phyloP scores from a whole-genome alignment of 169 alveolate species.

The Babesia bigemina region DNA sequence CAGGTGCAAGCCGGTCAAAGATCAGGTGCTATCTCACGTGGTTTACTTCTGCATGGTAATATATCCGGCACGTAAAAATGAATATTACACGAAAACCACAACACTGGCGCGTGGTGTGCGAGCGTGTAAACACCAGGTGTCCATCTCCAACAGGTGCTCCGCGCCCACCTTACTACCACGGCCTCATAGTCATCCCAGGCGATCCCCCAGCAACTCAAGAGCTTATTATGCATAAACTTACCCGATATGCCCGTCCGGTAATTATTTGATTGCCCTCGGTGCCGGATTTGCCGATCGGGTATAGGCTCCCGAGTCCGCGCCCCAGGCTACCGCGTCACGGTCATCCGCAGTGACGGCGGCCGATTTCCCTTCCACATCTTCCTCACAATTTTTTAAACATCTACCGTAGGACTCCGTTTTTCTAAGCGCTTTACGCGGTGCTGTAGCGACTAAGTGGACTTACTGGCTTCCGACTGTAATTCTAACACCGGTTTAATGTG shows the following conservation, averaged over 20 bases:
- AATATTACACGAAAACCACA: too few species aligned
- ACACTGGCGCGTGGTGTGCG: background rate
- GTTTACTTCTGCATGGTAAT: slow-evolving; percentile 1
- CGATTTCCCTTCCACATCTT: too few species aligned
- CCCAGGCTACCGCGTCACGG: slow-evolving; percentile 27
- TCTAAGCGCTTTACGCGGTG: too few species aligned
- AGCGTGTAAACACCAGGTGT: background rate
- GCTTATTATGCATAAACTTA: background rate
- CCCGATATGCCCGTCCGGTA: slow-evolving; percentile 29
- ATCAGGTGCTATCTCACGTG: background rate
- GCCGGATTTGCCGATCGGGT: slow-evolving; percentile 26
- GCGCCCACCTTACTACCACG: background rate
- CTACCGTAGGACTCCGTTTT: too few species aligned
- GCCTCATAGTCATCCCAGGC: background rate
- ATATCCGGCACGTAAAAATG: background rate
- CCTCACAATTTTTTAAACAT: too few species aligned
- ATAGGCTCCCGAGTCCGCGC: slow-evolving; percentile 17
- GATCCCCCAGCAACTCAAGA: background rate
- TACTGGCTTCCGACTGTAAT: too few species aligned
- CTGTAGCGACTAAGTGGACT: too few species aligned
- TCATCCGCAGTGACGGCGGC: background rate
- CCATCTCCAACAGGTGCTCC: background rate
- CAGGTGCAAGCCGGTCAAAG: slow-evolving; percentile 9
- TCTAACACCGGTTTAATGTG: too few species aligned
- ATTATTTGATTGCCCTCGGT: background rate